Evolutionary conservation across 2,329 filamentous ascomycete species (phyloP), one percentile per base, ranked within the genome.

Genomic region (Ciborinia camelliae): DNA sequence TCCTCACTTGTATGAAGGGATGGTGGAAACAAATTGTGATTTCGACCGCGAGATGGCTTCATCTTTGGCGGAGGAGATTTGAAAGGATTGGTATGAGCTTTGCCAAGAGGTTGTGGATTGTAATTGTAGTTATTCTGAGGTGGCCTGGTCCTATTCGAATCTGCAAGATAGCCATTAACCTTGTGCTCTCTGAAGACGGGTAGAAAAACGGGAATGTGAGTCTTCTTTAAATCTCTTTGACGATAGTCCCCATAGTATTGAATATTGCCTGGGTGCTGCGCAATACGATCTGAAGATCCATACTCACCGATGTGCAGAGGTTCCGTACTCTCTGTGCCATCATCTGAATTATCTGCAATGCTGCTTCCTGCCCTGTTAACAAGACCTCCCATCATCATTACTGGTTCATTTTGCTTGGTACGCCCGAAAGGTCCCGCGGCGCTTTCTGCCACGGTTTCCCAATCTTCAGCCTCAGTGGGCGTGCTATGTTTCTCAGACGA

Each of bases 391-490:
- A 65, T 65, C 57, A 70, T 52, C 41, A 67, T 62, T 23, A 51
- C 62, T 20, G 52, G 35, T n/a, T 48, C 58, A 15, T 67, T 47
- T n/a, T 58, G 63, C 18, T 41, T 64, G 15, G 43, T 41, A n/a
- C 64, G 47, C 23, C 41, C 23, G 14, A 60, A 64, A 37, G 47
- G 32, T 18, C 65, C 68, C 30, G 51, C 37, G 14, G 53, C 64
- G 51, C 71, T 73, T 12, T 72, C 71, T 30, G 65, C 70, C 18
- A 75, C 70, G 6, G 74, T 75, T 58, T 74, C 72, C 74, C 74
- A 75, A 60, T 75, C 73, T 53, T 71, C 68, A 57, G 71, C 70
- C 37, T 67, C 61, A 7, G 54, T 65, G 10, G 45, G 41, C 7
- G 52, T 50, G 20, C 18, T 32, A 32, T 32, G 48, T 53, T 53